Percentiles rank a stretch among this genome's conserved stretches.
Conservation (phyloP, 2,329 filamentous ascomycete genomes). For the Helotiales sp. region DNA sequence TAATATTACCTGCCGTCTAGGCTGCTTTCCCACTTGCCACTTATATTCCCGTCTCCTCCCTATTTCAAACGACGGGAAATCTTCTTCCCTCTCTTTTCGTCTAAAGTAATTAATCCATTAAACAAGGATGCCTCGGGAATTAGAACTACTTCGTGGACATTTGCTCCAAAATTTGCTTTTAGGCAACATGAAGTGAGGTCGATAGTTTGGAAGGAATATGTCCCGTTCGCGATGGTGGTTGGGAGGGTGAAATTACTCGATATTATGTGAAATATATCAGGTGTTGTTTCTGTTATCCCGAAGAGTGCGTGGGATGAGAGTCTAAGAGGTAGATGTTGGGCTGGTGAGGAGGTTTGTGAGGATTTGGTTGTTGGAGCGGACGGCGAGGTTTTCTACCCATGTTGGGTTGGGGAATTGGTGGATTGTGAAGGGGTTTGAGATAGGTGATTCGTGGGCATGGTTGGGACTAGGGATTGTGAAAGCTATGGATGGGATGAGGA, state of each 20-base stretch:
- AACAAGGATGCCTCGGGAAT: constrained; percentile 25
- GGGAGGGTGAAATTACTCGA: constrained; percentile 26
- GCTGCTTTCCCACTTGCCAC: no score
- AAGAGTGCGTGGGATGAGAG: constrained; percentile 26
- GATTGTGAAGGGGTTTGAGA: neutral
- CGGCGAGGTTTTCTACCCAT: constrained; percentile 25
- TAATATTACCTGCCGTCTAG: no score
- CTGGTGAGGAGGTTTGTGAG: constrained; percentile 14
- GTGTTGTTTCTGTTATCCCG: constrained; percentile 39
- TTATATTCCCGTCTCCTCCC: no score
- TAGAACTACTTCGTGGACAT: constrained; percentile 14
- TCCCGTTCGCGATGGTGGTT: constrained; percentile 1
- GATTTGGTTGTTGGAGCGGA: constrained; percentile 20
- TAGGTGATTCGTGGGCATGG: neutral
- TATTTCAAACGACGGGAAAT: no score
- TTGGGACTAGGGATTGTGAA: neutral
- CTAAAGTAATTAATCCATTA: constrained; percentile 30
- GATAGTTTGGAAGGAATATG: constrained; percentile 24
- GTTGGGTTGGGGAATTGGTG: constrained; percentile 23
- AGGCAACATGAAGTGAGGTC: constrained; percentile 8
- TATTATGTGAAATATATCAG: constrained; percentile 30
- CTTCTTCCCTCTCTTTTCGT: neutral
- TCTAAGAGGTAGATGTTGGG: constrained; percentile 18
- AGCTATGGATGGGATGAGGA: neutral
- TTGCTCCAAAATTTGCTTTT: neutral